Evolutionary conservation across 176 grass and related monocot species (phyloP).

Genomic region (Aegilops sharonensis): DNA sequence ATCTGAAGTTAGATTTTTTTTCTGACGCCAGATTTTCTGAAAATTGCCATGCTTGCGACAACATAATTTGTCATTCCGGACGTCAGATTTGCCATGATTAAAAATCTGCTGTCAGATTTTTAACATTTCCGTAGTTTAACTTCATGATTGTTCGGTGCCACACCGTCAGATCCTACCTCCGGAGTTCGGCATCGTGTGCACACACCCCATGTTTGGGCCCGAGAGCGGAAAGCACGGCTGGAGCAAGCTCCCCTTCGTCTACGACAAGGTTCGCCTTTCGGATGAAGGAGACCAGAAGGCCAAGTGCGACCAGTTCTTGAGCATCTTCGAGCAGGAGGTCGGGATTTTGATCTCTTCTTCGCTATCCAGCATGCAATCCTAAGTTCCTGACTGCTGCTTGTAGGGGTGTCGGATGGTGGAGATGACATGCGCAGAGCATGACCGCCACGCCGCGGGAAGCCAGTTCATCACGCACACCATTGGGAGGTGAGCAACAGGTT

Average conservation of each 20-base stretch:
- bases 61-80: no score
- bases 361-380: no score
- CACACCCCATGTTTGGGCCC: slow-evolving; percentile 71
- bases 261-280: slow-evolving; percentile 60
- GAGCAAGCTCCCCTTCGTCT: slow-evolving; percentile 52
- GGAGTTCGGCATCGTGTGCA: slow-evolving; percentile 56
- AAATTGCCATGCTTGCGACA: no score
- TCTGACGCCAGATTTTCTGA: no score
- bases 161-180: slow-evolving; percentile 51
- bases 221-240: slow-evolving; percentile 74
- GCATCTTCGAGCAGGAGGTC: slow-evolving; percentile 61
- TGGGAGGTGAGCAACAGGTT: slow-evolving; percentile 44
- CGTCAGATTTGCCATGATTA: no score
- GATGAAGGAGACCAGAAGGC: slow-evolving; percentile 29
- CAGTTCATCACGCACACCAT: slow-evolving; percentile 82
- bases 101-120: no score
- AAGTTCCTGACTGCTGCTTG: neutral
- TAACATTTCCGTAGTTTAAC: neutral
- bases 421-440: slow-evolving; percentile 66
- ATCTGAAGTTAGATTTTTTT: no score
- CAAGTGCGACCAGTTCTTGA: slow-evolving; percentile 58
- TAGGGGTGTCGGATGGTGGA: slow-evolving; percentile 74
- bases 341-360: no score
- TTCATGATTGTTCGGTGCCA: neutral
- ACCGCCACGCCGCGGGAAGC: slow-evolving; percentile 47